phyloP scores from a whole-genome alignment of 768 basidiomycete species.

The Kwoniella europaea region DNA sequence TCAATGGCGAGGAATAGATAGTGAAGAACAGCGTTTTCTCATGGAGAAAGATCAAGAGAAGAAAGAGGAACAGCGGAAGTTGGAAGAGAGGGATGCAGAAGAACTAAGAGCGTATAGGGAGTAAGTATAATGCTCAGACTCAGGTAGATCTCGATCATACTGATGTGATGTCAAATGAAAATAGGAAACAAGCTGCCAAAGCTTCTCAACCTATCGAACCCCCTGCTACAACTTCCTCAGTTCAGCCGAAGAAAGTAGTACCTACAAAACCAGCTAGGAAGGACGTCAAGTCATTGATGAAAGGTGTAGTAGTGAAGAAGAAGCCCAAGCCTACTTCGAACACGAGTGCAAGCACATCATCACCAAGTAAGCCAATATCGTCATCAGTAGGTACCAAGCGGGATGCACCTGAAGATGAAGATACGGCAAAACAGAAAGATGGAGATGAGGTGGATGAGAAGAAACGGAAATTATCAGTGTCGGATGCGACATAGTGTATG shows the following conservation, averaged over 20 bases:
- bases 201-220: conserved; percentile 22
- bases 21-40: conserved; percentile 59
- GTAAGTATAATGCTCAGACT: conserved; percentile 29
- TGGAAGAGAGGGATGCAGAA: conserved; percentile 49
- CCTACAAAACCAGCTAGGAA: conserved; percentile 50
- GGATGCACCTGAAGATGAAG: conserved; percentile 5
- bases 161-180: neutral
- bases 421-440: neutral
- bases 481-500: neutral
- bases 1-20: conserved; percentile 59
- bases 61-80: conserved; percentile 43
- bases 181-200: conserved; percentile 39
- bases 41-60: conserved; percentile 50
- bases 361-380: neutral
- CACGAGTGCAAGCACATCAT: neutral
- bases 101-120: conserved; percentile 57
- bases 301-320: conserved; percentile 57
- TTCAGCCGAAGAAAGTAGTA: conserved; percentile 22
- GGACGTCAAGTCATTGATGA: conserved; percentile 54
- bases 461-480: conserved; percentile 1
- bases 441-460: conserved; percentile 14
- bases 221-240: conserved; percentile 12
- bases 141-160: too few relatives aligned
- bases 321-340: conserved; percentile 39
- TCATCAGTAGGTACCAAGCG: conserved; percentile 14